These are phyloP conservation scores for Colletotrichum gloeosporioides DNA, from an alignment of 2,329 filamentous ascomycete species.

Conservation along the genomic window DNA sequence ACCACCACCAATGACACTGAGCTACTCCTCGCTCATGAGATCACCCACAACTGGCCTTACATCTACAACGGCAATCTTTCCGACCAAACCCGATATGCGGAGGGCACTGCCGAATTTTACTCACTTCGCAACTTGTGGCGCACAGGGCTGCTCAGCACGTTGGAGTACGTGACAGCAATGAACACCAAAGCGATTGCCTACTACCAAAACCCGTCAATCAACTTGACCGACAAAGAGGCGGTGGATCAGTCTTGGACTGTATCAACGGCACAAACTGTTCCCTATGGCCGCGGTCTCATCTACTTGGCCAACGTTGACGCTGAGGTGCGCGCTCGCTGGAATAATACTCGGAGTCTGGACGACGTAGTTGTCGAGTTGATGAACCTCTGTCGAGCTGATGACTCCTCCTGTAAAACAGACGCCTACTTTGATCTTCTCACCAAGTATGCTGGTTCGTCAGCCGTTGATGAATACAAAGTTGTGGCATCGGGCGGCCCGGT, in stretches of 20 bases:
- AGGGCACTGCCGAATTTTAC: background rate
- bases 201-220: background rate
- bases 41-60: background rate
- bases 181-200: background rate
- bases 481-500: background rate
- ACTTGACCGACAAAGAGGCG: background rate
- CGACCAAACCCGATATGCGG: background rate
- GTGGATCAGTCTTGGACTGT: background rate
- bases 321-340: background rate
- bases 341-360: background rate
- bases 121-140: background rate
- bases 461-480: background rate
- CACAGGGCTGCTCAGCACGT: background rate
- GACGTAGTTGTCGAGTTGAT: background rate
- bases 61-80: background rate
- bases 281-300: background rate
- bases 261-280: background rate
- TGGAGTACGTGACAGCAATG: background rate
- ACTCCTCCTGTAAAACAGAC: background rate
- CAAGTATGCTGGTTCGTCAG: background rate
- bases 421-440: background rate
- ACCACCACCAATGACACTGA: background rate
- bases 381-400: background rate
- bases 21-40: background rate
- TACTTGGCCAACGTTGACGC: background rate